These are phyloP conservation scores for Aspergillus haitiensis DNA, from an alignment of 495 filamentous ascomycete genomes.

Conservation along the genomic window DNA sequence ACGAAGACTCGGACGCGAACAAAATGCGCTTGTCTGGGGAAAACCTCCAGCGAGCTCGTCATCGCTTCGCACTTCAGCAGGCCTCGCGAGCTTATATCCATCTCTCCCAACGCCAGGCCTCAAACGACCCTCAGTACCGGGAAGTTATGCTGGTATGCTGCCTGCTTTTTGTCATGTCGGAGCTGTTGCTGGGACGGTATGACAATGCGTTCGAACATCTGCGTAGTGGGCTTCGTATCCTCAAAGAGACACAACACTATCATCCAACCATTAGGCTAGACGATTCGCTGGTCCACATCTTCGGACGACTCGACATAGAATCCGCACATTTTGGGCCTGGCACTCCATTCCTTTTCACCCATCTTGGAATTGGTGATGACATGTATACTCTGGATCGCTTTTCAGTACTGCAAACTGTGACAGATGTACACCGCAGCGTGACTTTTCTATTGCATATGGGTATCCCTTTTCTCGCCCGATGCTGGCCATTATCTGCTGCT, in stretches of 20 bases:
- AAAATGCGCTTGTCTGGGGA: constrained; percentile 23
- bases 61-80: constrained; percentile 28
- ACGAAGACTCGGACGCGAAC: constrained; percentile 22
- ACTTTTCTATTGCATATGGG: constrained; percentile 15
- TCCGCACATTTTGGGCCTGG: constrained; percentile 17
- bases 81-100: constrained; percentile 18
- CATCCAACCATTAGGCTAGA: constrained; percentile 10
- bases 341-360: constrained; percentile 15
- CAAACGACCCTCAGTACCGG: constrained; percentile 23
- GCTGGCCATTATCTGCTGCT: constrained; percentile 20
- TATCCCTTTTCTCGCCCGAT: constrained; percentile 22
- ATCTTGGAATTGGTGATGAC: background rate
- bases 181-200: constrained; percentile 22
- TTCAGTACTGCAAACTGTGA: background rate
- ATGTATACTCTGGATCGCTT: background rate
- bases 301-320: constrained; percentile 22
- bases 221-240: constrained; percentile 24
- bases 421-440: constrained; percentile 9
- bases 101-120: constrained; percentile 17
- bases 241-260: constrained; percentile 15
- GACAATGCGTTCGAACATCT: constrained; percentile 25
- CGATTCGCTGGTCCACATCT: constrained; percentile 11
- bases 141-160: constrained; percentile 26
- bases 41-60: constrained; percentile 16
- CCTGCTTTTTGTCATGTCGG: constrained; percentile 24